A percentile compares a stretch with the other conserved stretches of the same genome.
These are phyloP conservation scores for Cladophialophora exuberans DNA, from an alignment of 2,329 filamentous ascomycete species.

Conservation along the genomic window DNA sequence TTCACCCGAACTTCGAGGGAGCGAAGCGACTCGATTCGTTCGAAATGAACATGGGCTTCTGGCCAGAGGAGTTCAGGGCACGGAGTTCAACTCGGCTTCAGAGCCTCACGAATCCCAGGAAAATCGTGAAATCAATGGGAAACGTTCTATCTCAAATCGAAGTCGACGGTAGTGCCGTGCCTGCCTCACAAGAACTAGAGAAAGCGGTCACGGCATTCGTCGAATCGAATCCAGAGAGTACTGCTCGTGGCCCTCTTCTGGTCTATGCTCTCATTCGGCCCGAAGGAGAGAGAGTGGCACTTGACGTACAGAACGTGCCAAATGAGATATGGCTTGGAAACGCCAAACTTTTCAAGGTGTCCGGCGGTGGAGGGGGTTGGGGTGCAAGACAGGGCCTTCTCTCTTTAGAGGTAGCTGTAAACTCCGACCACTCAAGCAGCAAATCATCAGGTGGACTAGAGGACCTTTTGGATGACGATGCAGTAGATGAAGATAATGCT, in stretches of 20 bases:
- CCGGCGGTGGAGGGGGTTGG: constrained; percentile 35
- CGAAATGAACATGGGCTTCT: constrained; percentile 8
- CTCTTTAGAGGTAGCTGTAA: constrained; percentile 30
- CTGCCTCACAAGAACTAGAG: constrained; percentile 34
- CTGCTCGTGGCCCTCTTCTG: constrained; percentile 11
- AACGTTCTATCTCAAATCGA: constrained; percentile 33
- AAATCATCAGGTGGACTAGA: constrained; percentile 14
- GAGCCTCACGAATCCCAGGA: constrained; percentile 25
- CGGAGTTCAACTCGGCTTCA: constrained; percentile 21
- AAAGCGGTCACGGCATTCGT: constrained; percentile 20
- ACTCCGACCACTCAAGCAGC: constrained; percentile 7
- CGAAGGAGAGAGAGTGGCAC: background rate
- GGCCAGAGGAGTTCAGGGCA: background rate
- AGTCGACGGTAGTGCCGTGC: constrained; percentile 18
- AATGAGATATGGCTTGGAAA: constrained; percentile 13
- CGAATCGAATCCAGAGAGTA: constrained; percentile 5
- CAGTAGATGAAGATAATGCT: too few relatives aligned
- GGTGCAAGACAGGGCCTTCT: constrained; percentile 33
- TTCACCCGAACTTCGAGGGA: too few relatives aligned
- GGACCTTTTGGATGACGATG: too few relatives aligned
- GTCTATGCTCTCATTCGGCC: constrained; percentile 29
- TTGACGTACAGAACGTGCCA: background rate
- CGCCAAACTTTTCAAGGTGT: constrained; percentile 31
- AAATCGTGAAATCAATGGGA: constrained; percentile 30
- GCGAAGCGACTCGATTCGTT: constrained; percentile 7